Base-by-base conservation (phyloP, 1,284 basidiomycete species). In the Heterobasidion occidentale region DNA sequence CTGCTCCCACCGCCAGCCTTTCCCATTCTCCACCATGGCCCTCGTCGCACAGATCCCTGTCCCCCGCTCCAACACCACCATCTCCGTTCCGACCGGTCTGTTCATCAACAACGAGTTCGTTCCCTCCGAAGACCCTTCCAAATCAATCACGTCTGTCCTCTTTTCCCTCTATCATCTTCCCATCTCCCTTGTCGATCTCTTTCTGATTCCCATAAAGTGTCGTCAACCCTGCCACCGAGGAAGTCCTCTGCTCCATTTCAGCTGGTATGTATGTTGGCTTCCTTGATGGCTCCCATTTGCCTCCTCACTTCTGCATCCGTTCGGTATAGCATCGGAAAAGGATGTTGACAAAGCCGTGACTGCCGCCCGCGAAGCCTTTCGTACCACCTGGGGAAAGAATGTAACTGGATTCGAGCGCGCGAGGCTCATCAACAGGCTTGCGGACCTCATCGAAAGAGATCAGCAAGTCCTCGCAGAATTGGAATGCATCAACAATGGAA, bases 51-150 rank as follows among this genome's bases (percentile, higher is more conserved):
- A 66, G 36, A 53, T 72, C 50, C 58, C 61, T 49, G 53, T 72
- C 27, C 61, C 70, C 14, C 61, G 61, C 11, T 68, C 68, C 3
- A 73, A 78, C 59, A 82, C 79, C 67, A 73, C 74, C 64, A 73
- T 92, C 56, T 74, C 75, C 36, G 75, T 92, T 36, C 85, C 84
- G 15, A 92, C 90, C 4, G 92, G 92, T 36, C 80, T 96, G 46
- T 96, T 95, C 77, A 96, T 97, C 71, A 86, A 92, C 77, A 92
- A 93, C 70, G 77, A 91, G 66, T 94, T 92, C 63, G 88, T 92
- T 35, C 68, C 79, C 12, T 88, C 84, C 9, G 75, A 77, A 27
- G 84, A 88, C 63, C 83, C 80, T 36, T 67, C 74, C 20, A 83
- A 86, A 56, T 68, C 73, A 52, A 79, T 88, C 65, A 66, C 78